Base-by-base conservation (phyloP, 2,329 filamentous ascomycete species). In the Nothomitra cinnamomea region DNA sequence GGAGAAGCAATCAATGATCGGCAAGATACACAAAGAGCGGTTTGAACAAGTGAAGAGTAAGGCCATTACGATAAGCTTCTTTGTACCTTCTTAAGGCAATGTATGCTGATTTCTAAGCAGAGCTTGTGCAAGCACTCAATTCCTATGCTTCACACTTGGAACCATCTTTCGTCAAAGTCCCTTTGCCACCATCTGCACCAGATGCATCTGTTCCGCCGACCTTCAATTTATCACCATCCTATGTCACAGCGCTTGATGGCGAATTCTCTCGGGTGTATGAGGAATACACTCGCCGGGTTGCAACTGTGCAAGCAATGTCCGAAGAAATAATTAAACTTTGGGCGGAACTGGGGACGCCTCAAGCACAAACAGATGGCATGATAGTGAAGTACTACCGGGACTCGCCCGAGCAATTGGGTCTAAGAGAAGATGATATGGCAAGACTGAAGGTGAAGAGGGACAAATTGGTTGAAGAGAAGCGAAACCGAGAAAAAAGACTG, bases 131-230 rank as follows among this genome's bases (percentile, higher is more conserved):
- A 68, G 90, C 90, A 2, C 82, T 98, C 51, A 84, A 95, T 65
- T 95, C 90, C 3, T 98, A 96, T 66, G 94, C 92, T 1, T 94
- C 87, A 8, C 92, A 96, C 65, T 84, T 98, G 48, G 92, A 98
- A 66, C 72, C 86, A 10, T 83, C 83, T 1, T 96, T 96, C 65
- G 78, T 96, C 59, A 79, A 82, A 63, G 82, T 96, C 63, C 77
- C 83, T 41, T 78, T 98, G 5, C 92, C 92, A 1, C 90, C 90
- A 0, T 88, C 84, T 2, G 79, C 78, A 1, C 80, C 83, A 3
- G 84, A 87, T 59, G 80, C 86, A 47, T 81, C 82, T 12, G 75
- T 94, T 40, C 79, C 89, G 1, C 79, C 87, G 2, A 85, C 77
- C 52, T 96, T 98, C 66, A 89, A 96, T 62, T 79, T 98, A n/a